These are phyloP conservation scores for Candida patagonica DNA, from an alignment of 805 yeast species.

Conservation along the genomic window DNA sequence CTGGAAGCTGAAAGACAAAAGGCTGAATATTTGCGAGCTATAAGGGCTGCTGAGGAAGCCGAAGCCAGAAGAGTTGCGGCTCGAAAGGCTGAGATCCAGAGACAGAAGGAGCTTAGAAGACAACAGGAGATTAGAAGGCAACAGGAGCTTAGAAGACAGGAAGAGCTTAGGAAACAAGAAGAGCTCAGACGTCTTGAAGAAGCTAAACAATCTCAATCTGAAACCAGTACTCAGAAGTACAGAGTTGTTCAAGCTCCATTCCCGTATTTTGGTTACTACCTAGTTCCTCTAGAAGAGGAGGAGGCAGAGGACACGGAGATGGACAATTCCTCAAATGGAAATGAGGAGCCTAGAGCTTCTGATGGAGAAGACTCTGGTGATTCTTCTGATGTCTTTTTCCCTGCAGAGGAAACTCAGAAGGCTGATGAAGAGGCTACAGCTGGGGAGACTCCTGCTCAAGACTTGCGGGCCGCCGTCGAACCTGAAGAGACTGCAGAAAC, in stretches of 20 bases:
- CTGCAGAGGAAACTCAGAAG: not conserved
- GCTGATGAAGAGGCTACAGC: not conserved
- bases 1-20: constrained; percentile 2
- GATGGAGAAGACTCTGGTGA: constrained; percentile 3
- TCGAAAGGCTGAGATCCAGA: not conserved
- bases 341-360: not conserved
- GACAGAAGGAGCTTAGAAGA: not conserved
- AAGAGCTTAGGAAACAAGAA: not conserved
- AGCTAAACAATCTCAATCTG: not conserved
- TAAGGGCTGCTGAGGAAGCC: not conserved
- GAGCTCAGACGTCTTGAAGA: not conserved
- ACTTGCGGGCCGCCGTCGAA: not conserved
- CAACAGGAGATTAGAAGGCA: not conserved
- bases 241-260: not conserved
- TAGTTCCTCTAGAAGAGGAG: constrained; percentile 5
- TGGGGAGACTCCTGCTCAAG: constrained; percentile 3
- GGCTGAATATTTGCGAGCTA: constrained; percentile 5
- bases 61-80: not conserved
- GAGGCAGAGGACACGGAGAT: constrained; percentile 4
- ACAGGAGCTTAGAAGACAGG: constrained; percentile 1
- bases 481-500: constrained; percentile 7
- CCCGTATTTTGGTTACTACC: constrained; percentile 3
- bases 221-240: not conserved
- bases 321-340: not conserved
- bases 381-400: not conserved